A percentile compares a stretch with the other conserved stretches of the same genome.
Conservation (phyloP, 441 rosid genomes). For the Euphorbia celastroides region DNA sequence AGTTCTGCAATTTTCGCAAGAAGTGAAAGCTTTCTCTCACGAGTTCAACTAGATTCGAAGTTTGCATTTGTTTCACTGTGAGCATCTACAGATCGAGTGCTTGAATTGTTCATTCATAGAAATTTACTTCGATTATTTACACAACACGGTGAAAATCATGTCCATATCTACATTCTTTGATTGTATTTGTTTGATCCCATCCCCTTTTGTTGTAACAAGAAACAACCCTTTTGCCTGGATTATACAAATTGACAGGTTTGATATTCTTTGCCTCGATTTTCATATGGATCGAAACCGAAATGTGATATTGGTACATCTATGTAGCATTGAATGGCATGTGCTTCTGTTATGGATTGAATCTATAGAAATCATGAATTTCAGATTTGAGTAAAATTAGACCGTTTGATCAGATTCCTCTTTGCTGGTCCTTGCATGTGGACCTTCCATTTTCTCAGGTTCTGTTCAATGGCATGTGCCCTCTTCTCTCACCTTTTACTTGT, state of each 20-base stretch:
- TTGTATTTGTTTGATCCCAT: background rate
- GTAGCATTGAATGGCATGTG: no score
- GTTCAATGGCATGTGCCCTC: constrained; percentile 39
- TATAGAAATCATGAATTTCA: no score
- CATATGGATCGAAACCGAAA: no score
- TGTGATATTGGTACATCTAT: no score
- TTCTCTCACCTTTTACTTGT: constrained; percentile 19
- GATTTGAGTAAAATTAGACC: no score
- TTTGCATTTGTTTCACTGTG: no score
- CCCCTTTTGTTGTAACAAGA: background rate
- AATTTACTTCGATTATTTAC: no score
- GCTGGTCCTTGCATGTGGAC: constrained; percentile 25
- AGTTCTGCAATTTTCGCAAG: constrained; percentile 16
- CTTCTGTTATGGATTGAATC: no score
- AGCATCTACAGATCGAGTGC: no score
- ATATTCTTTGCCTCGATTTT: background rate
- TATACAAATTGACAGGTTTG: constrained; percentile 10
- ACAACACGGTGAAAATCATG: constrained; percentile 7
- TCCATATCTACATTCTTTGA: constrained; percentile 9
- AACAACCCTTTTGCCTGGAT: background rate
- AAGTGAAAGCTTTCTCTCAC: constrained; percentile 15
- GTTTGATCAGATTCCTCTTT: no score
- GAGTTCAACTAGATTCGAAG: no score
- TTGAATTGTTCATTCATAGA: constrained; percentile 11
- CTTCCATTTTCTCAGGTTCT: constrained; percentile 28